Percentiles rank a stretch among this genome's conserved stretches.
These are phyloP conservation scores for Chiua virens DNA, from an alignment of 768 basidiomycete species.

Conservation along the genomic window DNA sequence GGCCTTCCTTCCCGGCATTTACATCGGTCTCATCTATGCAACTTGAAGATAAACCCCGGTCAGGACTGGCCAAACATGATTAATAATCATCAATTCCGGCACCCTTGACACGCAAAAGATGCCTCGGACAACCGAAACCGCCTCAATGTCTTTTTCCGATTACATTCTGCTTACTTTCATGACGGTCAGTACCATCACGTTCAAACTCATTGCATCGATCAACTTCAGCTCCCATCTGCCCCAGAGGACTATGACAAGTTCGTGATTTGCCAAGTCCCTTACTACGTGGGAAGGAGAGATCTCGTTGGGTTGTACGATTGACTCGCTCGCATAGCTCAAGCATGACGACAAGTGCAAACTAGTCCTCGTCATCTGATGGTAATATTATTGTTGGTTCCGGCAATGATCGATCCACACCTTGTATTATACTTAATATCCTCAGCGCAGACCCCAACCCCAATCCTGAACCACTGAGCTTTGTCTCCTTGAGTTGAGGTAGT, in stretches of 20 bases:
- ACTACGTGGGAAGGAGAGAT: slow-evolving; percentile 95
- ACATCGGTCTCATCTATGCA: slow-evolving; percentile 81
- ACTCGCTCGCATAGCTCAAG: slow-evolving; percentile 89
- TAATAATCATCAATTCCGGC: slow-evolving; percentile 56
- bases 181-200: slow-evolving; percentile 94
- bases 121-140: slow-evolving; percentile 87
- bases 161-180: slow-evolving; percentile 87
- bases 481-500: slow-evolving; percentile 92
- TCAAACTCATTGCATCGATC: slow-evolving; percentile 93
- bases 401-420: slow-evolving; percentile 93
- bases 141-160: slow-evolving; percentile 89
- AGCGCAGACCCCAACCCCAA: slow-evolving; percentile 92
- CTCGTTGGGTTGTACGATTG: slow-evolving; percentile 85
- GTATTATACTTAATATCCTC: slow-evolving; percentile 95
- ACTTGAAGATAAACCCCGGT: slow-evolving; percentile 77
- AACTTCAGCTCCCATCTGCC: slow-evolving; percentile 73
- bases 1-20: slow-evolving; percentile 86
- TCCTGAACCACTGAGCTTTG: slow-evolving; percentile 92
- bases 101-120: slow-evolving; percentile 76
- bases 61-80: slow-evolving; percentile 78
- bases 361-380: slow-evolving; percentile 91
- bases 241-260: slow-evolving; percentile 98
- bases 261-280: slow-evolving; percentile 96
- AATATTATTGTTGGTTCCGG: slow-evolving; percentile 98
- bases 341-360: slow-evolving; percentile 99